Conservation (phyloP, 805 yeast species). For the Metschnikowia dekortorum region DNA sequence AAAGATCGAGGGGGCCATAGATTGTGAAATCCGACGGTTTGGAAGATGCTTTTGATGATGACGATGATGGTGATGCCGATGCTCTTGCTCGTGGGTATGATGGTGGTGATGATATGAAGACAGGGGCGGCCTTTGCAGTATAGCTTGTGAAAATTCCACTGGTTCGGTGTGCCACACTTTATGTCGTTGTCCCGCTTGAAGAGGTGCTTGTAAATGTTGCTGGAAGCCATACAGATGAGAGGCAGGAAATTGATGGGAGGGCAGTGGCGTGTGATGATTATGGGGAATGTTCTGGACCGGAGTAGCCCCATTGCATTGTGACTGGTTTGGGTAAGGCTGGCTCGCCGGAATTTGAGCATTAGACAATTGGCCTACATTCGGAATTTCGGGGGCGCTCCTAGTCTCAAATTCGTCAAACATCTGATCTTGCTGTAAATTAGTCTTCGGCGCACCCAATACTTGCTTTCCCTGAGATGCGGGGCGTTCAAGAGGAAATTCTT, state of each 20-base stretch:
- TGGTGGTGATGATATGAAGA: slow-evolving; percentile 9
- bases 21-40: slow-evolving; percentile 16
- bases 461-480: neutral
- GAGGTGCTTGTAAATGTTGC: neutral
- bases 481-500: neutral
- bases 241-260: slow-evolving; percentile 1
- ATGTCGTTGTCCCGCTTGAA: neutral
- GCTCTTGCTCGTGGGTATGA: slow-evolving; percentile 5
- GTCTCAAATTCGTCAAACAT: neutral
- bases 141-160: neutral
- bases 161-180: neutral
- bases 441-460: neutral
- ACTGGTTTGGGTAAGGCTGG: neutral
- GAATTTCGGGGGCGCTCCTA: neutral
- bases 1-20: neutral
- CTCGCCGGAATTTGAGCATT: neutral
- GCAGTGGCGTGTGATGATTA: neutral
- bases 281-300: neutral
- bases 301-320: neutral
- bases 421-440: neutral
- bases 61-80: slow-evolving; percentile 6
- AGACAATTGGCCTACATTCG: neutral
- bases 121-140: neutral
- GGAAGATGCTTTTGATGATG: slow-evolving; percentile 6
- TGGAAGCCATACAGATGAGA: slow-evolving; percentile 3